Evolutionary conservation across 768 basidiomycete species (phyloP), one percentile per base, ranked within the genome.

Genomic region (Suillus clintonianus): DNA sequence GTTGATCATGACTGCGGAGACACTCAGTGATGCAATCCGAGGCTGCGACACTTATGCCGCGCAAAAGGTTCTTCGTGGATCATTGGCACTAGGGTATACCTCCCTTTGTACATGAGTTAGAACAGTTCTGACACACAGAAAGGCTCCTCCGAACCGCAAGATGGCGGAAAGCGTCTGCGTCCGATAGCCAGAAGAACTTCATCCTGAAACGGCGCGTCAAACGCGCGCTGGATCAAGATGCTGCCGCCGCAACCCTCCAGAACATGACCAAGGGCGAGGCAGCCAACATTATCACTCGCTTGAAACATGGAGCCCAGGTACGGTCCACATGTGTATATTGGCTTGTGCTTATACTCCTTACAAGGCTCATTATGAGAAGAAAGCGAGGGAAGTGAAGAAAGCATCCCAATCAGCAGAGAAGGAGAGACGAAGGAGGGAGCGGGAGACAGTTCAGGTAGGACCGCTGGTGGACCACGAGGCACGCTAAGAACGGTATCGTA

Each of bases 231-330:
- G 62, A 67, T 55, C 64, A 45, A 57, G 65, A 66, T n/a, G 59
- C 64, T 11, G 62, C 66, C 19, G 70, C 63, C n/a, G 70, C 71
- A 19, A 61, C 70, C 37, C 71, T 86, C 5, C 73, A 69, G 51
- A 75, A 63, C 0, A 69, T 95, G 68, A 93, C 86, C 1, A 94
- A 92, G 73, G 94, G 94, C 3, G 83, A 91, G 66, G 92, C 92
- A 34, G 89, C 89, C 0, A 87, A 88, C 66, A 87, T 94, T 51
- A 90, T 95, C 64, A 87, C 87, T 27, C 87, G 92, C 10, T 64
- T 92, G 62, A 89, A 86, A 71, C 89, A 94, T 69, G 93, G 92
- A 30, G 90, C 90, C 39, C 80, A 85, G 80, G 92, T 90, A 70
- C 37, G 74, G 48, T 39, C 4, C 14, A n/a, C 15, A 7, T 27